phyloP scores from a whole-genome alignment of 108 stramenopile genomes.

The Nitzschia putrida region DNA sequence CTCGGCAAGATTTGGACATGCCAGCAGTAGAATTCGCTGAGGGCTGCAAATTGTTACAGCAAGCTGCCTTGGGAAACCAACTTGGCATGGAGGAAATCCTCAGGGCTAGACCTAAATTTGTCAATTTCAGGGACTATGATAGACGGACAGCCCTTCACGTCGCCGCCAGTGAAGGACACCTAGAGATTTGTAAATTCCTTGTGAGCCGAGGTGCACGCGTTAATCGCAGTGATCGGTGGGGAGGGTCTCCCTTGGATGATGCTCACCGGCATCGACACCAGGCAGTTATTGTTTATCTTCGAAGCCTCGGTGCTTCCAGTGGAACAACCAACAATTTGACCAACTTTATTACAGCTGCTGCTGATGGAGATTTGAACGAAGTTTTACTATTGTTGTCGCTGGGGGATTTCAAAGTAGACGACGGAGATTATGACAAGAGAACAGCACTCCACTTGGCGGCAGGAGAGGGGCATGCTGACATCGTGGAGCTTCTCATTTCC shows the following conservation, averaged over 20 bases:
- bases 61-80: conserved; percentile 63
- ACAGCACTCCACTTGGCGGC: conserved; percentile 90
- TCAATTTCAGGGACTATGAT: conserved; percentile 89
- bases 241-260: conserved; percentile 83
- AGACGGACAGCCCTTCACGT: conserved; percentile 86
- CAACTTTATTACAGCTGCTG: conserved; percentile 82
- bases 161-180: conserved; percentile 82
- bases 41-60: conserved; percentile 81
- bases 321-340: conserved; percentile 64
- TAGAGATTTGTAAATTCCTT: conserved; percentile 58
- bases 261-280: conserved; percentile 79
- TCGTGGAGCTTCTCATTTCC: conserved; percentile 61
- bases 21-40: conserved; percentile 71
- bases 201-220: conserved; percentile 57
- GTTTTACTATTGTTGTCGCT: conserved; percentile 54
- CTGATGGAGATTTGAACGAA: conserved; percentile 80
- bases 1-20: conserved; percentile 51
- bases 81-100: conserved; percentile 45
- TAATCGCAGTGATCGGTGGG: conserved; percentile 83
- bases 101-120: conserved; percentile 34
- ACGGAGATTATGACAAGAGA: conserved; percentile 87
- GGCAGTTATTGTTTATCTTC: conserved; percentile 67
- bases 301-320: conserved; percentile 65
- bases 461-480: conserved; percentile 70
- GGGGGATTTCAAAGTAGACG: conserved; percentile 52